Evolutionary conservation across 768 basidiomycete species (phyloP).

Genomic region (Pleurotus platypus): DNA sequence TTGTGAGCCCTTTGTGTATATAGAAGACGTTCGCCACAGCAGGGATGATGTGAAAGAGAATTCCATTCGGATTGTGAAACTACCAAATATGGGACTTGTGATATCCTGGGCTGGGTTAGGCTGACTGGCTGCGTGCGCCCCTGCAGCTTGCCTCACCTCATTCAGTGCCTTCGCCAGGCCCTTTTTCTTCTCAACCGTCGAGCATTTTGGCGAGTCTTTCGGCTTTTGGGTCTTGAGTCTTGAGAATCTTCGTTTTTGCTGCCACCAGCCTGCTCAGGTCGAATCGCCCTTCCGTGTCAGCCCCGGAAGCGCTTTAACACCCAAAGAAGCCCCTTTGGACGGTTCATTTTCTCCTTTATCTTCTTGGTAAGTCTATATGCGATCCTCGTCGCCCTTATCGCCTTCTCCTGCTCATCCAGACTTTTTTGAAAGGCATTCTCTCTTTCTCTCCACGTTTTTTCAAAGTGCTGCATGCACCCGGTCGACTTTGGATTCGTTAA

Average conservation of each 20-base stretch:
- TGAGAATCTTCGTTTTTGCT: background rate
- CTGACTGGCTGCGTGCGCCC: conserved; percentile 1
- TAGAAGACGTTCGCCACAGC: conserved; percentile 1
- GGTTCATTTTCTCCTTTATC: conserved; percentile 7
- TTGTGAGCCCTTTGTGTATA: background rate
- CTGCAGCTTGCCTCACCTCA: background rate
- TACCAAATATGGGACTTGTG: conserved; percentile 7
- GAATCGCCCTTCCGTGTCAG: conserved; percentile 5
- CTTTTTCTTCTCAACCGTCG: background rate
- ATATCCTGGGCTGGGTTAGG: conserved; percentile 6
- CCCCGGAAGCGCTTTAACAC: conserved; percentile 6
- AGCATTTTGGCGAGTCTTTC: background rate
- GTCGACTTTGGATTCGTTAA: background rate
- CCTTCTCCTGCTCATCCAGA: conserved; percentile 3
- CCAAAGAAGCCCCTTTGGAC: conserved; percentile 8
- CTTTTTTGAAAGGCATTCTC: conserved; percentile 4
- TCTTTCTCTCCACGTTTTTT: background rate
- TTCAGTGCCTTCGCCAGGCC: background rate
- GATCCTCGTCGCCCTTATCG: background rate
- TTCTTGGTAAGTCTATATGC: conserved; percentile 5
- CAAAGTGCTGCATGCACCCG: background rate
- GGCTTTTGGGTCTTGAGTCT: background rate
- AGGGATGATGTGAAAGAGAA: conserved; percentile 8
- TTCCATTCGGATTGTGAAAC: background rate
- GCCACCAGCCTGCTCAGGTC: background rate